phyloP scores from a whole-genome alignment of 2,329 filamentous ascomycete species.

The Penicillium brevicompactum region DNA sequence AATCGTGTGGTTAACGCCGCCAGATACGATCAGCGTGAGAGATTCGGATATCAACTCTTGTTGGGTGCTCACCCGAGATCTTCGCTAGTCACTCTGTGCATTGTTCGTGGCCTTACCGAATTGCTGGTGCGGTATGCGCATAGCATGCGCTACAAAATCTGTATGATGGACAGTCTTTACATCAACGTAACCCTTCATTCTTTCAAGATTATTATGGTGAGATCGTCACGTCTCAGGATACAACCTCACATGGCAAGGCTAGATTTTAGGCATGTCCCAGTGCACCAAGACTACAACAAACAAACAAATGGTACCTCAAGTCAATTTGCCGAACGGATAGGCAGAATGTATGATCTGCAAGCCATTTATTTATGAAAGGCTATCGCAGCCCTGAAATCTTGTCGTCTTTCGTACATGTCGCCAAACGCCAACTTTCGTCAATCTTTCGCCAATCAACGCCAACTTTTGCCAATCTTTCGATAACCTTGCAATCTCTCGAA shows the following conservation, averaged over 20 bases:
- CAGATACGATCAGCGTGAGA: too few species aligned
- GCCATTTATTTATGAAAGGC: neutral
- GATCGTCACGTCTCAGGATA: neutral
- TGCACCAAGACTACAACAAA: neutral
- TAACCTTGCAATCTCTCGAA: too few species aligned
- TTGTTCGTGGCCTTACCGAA: too few species aligned
- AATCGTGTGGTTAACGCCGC: too few species aligned
- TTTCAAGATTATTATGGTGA: neutral
- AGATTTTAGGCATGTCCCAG: neutral
- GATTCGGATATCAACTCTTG: too few species aligned
- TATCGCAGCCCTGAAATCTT: neutral
- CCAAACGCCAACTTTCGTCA: neutral
- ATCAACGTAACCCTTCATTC: neutral
- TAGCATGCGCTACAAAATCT: neutral
- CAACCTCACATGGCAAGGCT: neutral
- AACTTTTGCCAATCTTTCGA: neutral
- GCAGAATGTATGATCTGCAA: neutral
- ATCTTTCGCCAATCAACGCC: neutral
- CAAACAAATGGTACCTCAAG: neutral
- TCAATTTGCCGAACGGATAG: neutral
- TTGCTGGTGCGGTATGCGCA: neutral
- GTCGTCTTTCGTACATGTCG: neutral
- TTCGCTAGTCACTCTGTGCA: too few species aligned
- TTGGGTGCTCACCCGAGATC: too few species aligned
- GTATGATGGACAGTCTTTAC: neutral